Evolutionary conservation across 768 basidiomycete species (phyloP).

Genomic region (Paxillus ammoniavirescens): DNA sequence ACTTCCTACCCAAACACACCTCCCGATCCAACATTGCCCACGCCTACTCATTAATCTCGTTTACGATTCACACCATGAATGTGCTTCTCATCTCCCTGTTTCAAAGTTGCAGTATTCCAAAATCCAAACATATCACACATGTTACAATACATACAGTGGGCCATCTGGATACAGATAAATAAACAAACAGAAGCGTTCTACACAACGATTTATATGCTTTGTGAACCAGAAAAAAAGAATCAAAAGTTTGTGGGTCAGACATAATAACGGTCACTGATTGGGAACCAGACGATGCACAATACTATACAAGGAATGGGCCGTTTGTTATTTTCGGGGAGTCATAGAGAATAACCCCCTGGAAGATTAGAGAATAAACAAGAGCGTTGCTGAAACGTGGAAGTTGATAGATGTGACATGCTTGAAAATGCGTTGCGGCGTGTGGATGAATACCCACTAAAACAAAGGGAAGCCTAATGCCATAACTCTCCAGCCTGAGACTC

Average conservation of each 20-base stretch:
- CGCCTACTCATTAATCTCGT: too few relatives aligned
- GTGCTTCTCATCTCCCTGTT: background rate
- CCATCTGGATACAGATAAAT: conserved; percentile 18
- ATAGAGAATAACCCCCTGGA: conserved; percentile 9
- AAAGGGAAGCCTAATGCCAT: conserved; percentile 44
- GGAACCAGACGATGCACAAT: conserved; percentile 28
- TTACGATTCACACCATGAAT: too few relatives aligned
- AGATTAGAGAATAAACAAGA: conserved; percentile 29
- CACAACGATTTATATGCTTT: conserved; percentile 16
- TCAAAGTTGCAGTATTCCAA: background rate
- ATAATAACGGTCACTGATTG: conserved; percentile 13
- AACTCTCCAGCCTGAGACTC: conserved; percentile 55
- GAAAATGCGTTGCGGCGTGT: conserved; percentile 5
- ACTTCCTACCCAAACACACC: too few relatives aligned
- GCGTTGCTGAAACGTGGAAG: conserved; percentile 3
- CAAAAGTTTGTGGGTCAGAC: conserved; percentile 23
- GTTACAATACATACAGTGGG: conserved; percentile 25
- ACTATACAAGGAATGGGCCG: conserved; percentile 18
- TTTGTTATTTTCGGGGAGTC: conserved; percentile 21
- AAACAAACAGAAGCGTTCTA: conserved; percentile 14
- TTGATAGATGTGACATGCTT: background rate
- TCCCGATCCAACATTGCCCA: too few relatives aligned
- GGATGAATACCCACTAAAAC: background rate
- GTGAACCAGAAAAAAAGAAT: conserved; percentile 3
- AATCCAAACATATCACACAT: background rate